Evolutionary conservation across 1,284 basidiomycete species (phyloP), one percentile per base, ranked within the genome.

Genomic region (Butyriboletus appendiculatus): DNA sequence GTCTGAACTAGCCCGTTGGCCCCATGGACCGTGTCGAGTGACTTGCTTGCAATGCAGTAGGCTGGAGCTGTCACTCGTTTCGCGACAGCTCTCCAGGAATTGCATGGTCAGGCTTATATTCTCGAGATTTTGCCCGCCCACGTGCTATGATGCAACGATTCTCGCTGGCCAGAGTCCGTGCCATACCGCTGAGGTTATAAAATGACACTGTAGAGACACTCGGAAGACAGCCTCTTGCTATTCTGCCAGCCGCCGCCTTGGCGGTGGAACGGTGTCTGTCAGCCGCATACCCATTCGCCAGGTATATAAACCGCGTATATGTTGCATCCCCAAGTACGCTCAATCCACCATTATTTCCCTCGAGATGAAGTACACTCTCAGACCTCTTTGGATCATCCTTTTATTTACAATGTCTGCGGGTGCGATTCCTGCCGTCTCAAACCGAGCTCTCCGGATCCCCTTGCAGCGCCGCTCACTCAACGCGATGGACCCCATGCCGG

Each of bases 201-300:
- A 3, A 32, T 18, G 37, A 57, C 32, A 33, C 9, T 12, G 30
- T 22, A 39, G 20, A 14, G 26, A n/a, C 30, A 26, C 12, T 6
- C 22, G 22, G 18, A 18, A 11, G 34, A 4, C 20, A n/a, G 10
- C 10, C 16, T 46, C 33, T 42, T 33, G n/a, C 18, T 35, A 26
- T 30, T 20, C 18, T 37, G 24, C 55, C 48, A 60, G 57, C 58
- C 52, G 11, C 45, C 33, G 9, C 32, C 28, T 30, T 30, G 32
- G 37, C 18, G 28, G 39, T 35, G 12, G 32, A 33, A 33, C 5
- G 3, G 30, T n/a, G 32, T 26, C 42, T 45, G 60, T 63, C 58
- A 65, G 63, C 61, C 62, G 32, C 62, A 45, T 28, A 39, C 41
- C 18, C 26, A n/a, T 18, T n/a, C 38, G 10, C 24, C 33, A 34